Evolutionary conservation across 2,329 filamentous ascomycete species (phyloP).

Genomic region (Aureobasidium sp.): DNA sequence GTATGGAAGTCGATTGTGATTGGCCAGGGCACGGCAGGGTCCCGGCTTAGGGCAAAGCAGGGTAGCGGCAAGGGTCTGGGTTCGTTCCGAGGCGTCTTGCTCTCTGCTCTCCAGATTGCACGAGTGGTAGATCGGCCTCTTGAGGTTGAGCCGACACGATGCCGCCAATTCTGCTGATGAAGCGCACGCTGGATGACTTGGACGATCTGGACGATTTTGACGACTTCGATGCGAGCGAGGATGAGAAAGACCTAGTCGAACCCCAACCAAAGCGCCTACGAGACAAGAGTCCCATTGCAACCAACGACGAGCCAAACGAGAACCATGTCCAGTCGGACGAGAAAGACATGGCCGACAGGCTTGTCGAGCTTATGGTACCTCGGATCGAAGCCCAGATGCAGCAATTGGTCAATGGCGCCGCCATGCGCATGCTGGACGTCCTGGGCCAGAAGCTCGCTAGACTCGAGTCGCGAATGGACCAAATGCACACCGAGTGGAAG

Average conservation of each 20-base stretch:
- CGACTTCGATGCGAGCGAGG: background rate
- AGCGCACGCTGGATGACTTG: background rate
- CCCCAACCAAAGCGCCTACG: background rate
- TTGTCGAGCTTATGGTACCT: background rate
- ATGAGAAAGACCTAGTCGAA: background rate
- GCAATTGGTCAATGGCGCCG: background rate
- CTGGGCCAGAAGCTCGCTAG: background rate
- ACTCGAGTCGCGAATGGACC: constrained; percentile 1
- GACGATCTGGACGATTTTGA: background rate
- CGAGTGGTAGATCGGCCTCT: background rate
- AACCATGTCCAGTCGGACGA: background rate
- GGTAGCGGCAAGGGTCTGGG: background rate
- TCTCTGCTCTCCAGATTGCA: background rate
- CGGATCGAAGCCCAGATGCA: background rate
- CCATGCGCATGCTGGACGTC: constrained; percentile 1
- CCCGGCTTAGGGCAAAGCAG: background rate
- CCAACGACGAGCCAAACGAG: background rate
- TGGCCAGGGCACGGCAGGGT: background rate
- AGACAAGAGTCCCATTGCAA: background rate
- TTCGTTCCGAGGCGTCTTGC: background rate
- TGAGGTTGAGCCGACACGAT: background rate
- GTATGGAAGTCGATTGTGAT: background rate
- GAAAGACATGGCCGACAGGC: background rate
- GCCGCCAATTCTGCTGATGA: constrained; percentile 4
- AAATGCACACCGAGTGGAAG: constrained; percentile 7